Evolutionary conservation across 352 stramenopile species (phyloP), one percentile per base, ranked within the genome.

Genomic region (Globisporangium radiosum): DNA sequence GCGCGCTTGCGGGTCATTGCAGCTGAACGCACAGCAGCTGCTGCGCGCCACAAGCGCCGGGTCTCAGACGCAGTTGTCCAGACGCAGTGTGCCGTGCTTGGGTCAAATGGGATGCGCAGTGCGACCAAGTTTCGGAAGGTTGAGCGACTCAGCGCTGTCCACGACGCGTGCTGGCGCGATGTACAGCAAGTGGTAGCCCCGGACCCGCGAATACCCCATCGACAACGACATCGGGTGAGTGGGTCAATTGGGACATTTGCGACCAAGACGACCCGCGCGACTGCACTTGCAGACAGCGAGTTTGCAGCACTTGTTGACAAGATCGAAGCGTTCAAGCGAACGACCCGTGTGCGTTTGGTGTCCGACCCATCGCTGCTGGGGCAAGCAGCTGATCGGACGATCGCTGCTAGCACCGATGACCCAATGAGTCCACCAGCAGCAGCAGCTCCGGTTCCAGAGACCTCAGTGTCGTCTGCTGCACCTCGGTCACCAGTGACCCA

Each of bases 11-110:
- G 38, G 81, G 13, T 52, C 62, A 1, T 60, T 87, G 65, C 51
- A 72, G n/a, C 64, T 72, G 4, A 54, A 68, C 19, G 69, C 68
- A 33, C 25, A 33, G 2, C 42, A 4, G 65, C 84, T 5, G 62
- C 64, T n/a, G 66, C 85, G 51, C 51, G 65, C 49, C 82, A 90
- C n/a, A 71, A 83, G 44, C 80, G 88, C 47, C 80, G 77, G 17
- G 71, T 90, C 4, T 72, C 76, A 0, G 73, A 88, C 52, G 37
- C 74, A 3, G 78, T 92, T 14, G 73, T 88, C 7, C 65, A 82
- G 39, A 66, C 72, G 14, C 81, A 92, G 52, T 88, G 77, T 47
- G 68, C 69, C 7, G 70, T 82, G 7, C 75, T 92, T 65, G 65
- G 62, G 2, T 65, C 75, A 4, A 57, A 70, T 14, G 70, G 60